Evolutionary conservation across 352 stramenopile species (phyloP).

Genomic region (Aphanomyces astaci): DNA sequence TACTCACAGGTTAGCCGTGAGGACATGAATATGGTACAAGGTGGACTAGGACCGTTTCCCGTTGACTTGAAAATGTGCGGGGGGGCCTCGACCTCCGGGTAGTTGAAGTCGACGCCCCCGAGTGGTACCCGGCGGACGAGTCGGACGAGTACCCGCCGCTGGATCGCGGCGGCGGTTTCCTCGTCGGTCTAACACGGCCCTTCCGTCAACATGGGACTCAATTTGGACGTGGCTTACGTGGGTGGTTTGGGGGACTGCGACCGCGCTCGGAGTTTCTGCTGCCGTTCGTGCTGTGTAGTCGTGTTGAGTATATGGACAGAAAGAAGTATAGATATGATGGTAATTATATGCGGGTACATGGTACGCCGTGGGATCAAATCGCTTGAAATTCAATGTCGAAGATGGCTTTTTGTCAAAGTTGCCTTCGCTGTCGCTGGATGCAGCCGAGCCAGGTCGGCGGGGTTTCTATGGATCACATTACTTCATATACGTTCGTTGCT

Average conservation of each 20-base stretch:
- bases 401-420: neutral
- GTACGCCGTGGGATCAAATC: conserved; percentile 78
- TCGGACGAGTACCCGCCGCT: conserved; percentile 22
- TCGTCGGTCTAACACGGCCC: neutral
- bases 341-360: too few species aligned
- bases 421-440: conserved; percentile 4
- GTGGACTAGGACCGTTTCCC: conserved; percentile 27
- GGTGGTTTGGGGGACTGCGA: conserved; percentile 12
- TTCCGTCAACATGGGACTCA: neutral
- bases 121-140: conserved; percentile 46
- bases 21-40: neutral
- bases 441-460: neutral
- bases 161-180: too few species aligned
- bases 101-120: conserved; percentile 47
- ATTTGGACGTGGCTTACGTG: neutral
- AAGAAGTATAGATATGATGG: too few species aligned
- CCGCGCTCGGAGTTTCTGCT: conserved; percentile 28
- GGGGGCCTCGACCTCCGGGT: conserved; percentile 36
- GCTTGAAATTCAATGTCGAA: conserved; percentile 32
- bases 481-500: too few species aligned
- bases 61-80: conserved; percentile 42
- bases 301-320: too few species aligned
- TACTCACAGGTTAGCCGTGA: neutral
- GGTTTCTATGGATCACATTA: neutral
- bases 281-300: conserved; percentile 36